A percentile compares a stretch with the other conserved stretches of the same genome.
Conservation (phyloP, 768 basidiomycete species). For the Boletus reticuloceps region DNA sequence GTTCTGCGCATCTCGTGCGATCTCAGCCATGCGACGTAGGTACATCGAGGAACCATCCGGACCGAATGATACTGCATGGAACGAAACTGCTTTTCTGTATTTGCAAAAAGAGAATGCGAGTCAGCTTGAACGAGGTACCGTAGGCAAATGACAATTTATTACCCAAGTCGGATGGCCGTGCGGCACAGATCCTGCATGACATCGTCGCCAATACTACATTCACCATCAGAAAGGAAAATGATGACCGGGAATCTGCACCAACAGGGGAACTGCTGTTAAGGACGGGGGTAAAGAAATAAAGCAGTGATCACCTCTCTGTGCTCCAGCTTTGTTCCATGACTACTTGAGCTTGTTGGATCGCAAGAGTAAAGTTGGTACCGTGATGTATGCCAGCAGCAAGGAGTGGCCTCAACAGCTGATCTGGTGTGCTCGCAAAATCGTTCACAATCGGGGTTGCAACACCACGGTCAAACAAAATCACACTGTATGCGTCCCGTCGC, state of each 20-base stretch:
- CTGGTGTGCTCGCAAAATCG: slow-evolving; percentile 45
- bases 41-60: slow-evolving; percentile 17
- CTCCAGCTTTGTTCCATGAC: slow-evolving; percentile 50
- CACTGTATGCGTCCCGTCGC: slow-evolving; percentile 54
- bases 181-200: slow-evolving; percentile 41
- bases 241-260: slow-evolving; percentile 28
- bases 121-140: neutral
- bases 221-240: slow-evolving; percentile 43
- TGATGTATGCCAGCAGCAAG: slow-evolving; percentile 32
- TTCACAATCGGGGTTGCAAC: slow-evolving; percentile 34
- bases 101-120: neutral
- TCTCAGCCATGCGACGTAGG: slow-evolving; percentile 49
- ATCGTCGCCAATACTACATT: slow-evolving; percentile 39
- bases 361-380: slow-evolving; percentile 45
- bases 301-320: slow-evolving; percentile 40
- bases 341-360: slow-evolving; percentile 35
- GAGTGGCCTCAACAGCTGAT: slow-evolving; percentile 40
- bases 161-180: slow-evolving; percentile 46
- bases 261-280: neutral
- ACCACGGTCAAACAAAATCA: slow-evolving; percentile 43
- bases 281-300: neutral
- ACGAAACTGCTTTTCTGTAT: slow-evolving; percentile 50
- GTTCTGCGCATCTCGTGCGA: slow-evolving; percentile 49
- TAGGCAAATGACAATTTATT: neutral
- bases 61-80: slow-evolving; percentile 61